Evolutionary conservation across 805 yeast genomes (phyloP).

Genomic region (Saccharomycopsis synnaedendra): DNA sequence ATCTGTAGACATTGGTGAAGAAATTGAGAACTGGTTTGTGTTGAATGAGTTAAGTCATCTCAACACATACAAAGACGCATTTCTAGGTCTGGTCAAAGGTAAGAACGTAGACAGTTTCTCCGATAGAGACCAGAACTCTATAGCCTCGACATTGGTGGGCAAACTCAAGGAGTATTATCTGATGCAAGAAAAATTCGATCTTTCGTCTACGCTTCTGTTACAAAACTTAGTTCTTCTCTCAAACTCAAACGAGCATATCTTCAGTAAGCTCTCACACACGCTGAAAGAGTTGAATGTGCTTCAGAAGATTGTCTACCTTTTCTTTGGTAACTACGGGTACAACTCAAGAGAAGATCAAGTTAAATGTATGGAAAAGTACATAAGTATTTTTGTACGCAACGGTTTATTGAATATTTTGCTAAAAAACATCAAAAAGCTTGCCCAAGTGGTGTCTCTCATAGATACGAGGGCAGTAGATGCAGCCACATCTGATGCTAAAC

Average conservation of each 20-base stretch:
- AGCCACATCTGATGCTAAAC: not conserved
- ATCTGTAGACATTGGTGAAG: constrained; percentile 6
- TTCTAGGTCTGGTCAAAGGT: not conserved
- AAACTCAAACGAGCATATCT: constrained; percentile 12
- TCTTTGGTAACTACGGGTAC: constrained; percentile 14
- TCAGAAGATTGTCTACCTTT: constrained; percentile 10
- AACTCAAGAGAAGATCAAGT: constrained; percentile 1
- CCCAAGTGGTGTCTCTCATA: constrained; percentile 6
- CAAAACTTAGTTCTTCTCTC: constrained; percentile 9
- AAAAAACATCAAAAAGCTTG: constrained; percentile 7
- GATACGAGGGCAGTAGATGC: not conserved
- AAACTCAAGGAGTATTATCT: constrained; percentile 7
- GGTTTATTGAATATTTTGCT: constrained; percentile 7
- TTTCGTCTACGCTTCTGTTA: constrained; percentile 2
- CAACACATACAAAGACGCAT: constrained; percentile 5
- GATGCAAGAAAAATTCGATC: constrained; percentile 3
- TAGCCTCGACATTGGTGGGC: constrained; percentile 1
- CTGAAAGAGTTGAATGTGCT: constrained; percentile 8
- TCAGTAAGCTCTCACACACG: constrained; percentile 4
- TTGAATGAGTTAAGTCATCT: constrained; percentile 21
- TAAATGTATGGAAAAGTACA: constrained; percentile 1
- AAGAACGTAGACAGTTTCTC: constrained; percentile 4
- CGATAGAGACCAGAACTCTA: constrained; percentile 6
- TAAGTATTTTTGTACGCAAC: constrained; percentile 2
- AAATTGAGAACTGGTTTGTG: constrained; percentile 28